These are phyloP conservation scores for Penstemon newberryi DNA, from an alignment of 257 asterid species.

Conservation along the genomic window DNA sequence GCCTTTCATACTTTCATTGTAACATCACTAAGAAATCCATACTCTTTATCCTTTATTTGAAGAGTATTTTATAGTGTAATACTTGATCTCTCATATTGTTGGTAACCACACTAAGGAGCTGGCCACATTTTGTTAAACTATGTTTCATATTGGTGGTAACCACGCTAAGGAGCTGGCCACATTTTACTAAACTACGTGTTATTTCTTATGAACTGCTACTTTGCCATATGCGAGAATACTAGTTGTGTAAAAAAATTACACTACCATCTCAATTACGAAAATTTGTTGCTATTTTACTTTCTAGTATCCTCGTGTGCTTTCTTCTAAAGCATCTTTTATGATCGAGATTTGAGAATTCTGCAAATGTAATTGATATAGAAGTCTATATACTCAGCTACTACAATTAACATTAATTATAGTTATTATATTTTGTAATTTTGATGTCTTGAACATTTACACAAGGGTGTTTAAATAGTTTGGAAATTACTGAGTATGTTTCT, in stretches of 20 bases:
- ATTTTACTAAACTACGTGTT: neutral
- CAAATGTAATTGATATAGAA: neutral
- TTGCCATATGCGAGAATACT: neutral
- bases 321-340: neutral
- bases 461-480: conserved; percentile 14
- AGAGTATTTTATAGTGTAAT: conserved; percentile 8
- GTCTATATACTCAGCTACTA: conserved; percentile 24
- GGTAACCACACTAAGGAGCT: neutral
- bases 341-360: neutral
- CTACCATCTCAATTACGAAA: neutral
- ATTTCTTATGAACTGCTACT: neutral
- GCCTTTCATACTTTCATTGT: neutral
- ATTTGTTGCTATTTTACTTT: neutral
- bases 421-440: conserved; percentile 14
- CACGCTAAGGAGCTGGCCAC: conserved; percentile 1
- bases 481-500: neutral
- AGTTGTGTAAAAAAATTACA: conserved; percentile 1
- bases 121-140: conserved; percentile 1
- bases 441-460: neutral
- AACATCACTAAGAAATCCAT: neutral
- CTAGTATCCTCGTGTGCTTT: neutral
- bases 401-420: conserved; percentile 1
- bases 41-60: neutral
- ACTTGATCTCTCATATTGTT: neutral
- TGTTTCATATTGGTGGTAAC: neutral